Base-by-base conservation (phyloP, 345 rosid species). In the Angophora floribunda region DNA sequence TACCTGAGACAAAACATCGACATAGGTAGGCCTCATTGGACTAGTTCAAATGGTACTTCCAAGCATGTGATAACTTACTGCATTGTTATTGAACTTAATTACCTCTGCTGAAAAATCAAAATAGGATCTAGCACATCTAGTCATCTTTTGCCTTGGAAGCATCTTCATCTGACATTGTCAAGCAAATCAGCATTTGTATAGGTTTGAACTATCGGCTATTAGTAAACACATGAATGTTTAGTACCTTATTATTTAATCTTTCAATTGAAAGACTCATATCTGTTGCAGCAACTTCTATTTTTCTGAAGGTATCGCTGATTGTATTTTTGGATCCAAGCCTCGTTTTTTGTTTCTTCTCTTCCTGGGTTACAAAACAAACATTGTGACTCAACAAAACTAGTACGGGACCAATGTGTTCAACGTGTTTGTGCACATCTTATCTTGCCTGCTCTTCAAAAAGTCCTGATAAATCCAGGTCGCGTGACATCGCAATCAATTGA, bases 401-500 rank as follows among this genome's bases (percentile, higher is more conserved):
- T 57, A 52, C 4, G 41, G 30, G 86, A 19, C 51, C 67, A 36
- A 61, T 41, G 67, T 52, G 32, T 92, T 93, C 87, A 90, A 70
- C 87, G 47, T 24, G 55, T 90, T 36, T 89, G 87, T 89, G 59
- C 78, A 89, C 85, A 85, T 87, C 32, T 53, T 51, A 45, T 65
- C 93, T 91, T 91, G 90, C 99, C 94, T 94, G 94, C 91, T 94
- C 98, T 94, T 95, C 98, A 24, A 97, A 97, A 21, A 96, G 98
- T 90, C 99, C 98, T 50, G 98, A 96, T 92, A 96, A 93, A 92
- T 97, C 99, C 32, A 97, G 95, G 91, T 97, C 99, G 87, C 92
- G 91, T 47, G 98, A 96, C 99, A 96, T 97, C 59, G 99, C 99
- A 92, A 96, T 96, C 92, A 96, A 89, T 87, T 96, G 95, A 89